These are phyloP conservation scores for Cryptosporidium meleagridis DNA, from an alignment of 169 alveolate species.

Conservation along the genomic window DNA sequence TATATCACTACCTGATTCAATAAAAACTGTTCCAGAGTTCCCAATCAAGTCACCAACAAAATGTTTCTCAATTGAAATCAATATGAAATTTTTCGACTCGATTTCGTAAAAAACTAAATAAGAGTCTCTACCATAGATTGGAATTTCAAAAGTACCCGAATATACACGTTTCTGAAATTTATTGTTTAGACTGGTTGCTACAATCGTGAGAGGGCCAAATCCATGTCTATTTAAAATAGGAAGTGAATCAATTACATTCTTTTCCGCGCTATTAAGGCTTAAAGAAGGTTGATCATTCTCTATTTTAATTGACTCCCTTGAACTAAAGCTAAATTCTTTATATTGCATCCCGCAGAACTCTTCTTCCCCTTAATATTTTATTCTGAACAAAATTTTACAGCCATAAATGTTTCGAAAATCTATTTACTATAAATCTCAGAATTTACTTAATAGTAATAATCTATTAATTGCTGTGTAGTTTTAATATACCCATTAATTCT, in stretches of 20 bases:
- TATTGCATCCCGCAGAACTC: not conserved
- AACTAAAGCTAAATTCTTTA: not conserved
- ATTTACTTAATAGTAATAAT: not conserved
- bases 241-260: slow-evolving; percentile 43
- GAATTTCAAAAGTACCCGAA: slow-evolving; percentile 58
- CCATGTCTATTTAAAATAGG: slow-evolving; percentile 36
- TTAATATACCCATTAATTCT: not conserved
- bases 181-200: slow-evolving; percentile 34
- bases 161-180: slow-evolving; percentile 36
- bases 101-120: slow-evolving; percentile 32
- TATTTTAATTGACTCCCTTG: not conserved
- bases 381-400: not conserved
- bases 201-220: slow-evolving; percentile 63
- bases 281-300: not conserved
- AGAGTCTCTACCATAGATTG: slow-evolving; percentile 36
- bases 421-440: not conserved
- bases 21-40: slow-evolving; percentile 23
- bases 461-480: not conserved
- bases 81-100: slow-evolving; percentile 18
- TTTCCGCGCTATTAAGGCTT: not conserved
- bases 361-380: not conserved
- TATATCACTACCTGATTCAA: slow-evolving; percentile 7
- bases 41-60: slow-evolving; percentile 58
- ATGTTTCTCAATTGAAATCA: slow-evolving; percentile 37
- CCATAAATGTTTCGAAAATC: not conserved